Evolutionary conservation across 305 asterid genomes (phyloP), one percentile per base, ranked within the genome.

Genomic region (Fraxinus albicans): DNA sequence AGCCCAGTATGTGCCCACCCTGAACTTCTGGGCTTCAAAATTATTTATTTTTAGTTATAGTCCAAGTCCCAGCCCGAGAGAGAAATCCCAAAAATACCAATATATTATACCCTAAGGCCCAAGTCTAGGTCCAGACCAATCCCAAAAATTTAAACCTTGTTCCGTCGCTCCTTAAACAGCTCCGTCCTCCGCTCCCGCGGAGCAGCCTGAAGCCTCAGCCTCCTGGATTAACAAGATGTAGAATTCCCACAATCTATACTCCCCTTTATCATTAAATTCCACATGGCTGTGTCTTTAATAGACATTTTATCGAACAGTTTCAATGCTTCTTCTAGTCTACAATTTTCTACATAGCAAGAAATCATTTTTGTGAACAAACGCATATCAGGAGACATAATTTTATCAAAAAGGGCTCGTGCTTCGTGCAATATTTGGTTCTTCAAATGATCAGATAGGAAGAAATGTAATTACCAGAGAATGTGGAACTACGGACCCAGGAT

Each of bases 191-290:
- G 27, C 27, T 25, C 27, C 27, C 27, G 0, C 27, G 0, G 0
- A 0, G 27, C 27, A 0, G 27, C 27, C 27, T 25, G 27, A 25
- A 25, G 27, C 27, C 27, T 25, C 27, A 1, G 1, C 27, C 27
- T 25, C 27, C 27, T 25, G 27, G 27, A 25, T 25, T 25, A 25
- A 25, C 27, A 25, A 25, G 27, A 25, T 25, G 27, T 25, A 25
- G 27, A 44, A 75, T 94, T 40, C 21, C 98, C 94, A 81, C 91
- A 91, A 29, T 79, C 85, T 35, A 91, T 84, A 63, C 98, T 93
- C 27, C 95, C 98, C 83, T 92, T 94, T 79, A 96, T 91, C 95
- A 96, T 91, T 83, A 85, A 72, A 81, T 96, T 96, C 97, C 98
- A 93, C 83, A 88, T 86, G 72, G 89, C 94, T 4, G 72, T 27